A percentile compares a stretch with the other conserved stretches of the same genome.
Evolutionary conservation across 345 rosid species (phyloP).

Genomic region (Lepidium aucheri): DNA sequence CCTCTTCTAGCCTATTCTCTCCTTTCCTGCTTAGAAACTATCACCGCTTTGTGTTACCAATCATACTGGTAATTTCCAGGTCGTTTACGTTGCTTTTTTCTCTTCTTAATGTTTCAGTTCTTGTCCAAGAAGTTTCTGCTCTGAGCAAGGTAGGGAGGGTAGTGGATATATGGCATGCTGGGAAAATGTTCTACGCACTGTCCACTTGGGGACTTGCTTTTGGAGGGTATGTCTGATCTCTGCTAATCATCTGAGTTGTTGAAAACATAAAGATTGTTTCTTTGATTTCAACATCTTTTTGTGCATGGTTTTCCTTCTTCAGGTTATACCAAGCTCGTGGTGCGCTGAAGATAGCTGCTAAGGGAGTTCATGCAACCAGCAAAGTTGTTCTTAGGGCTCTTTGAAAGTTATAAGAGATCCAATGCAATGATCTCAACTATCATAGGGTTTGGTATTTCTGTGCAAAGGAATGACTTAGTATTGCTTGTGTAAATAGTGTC

Average conservation of each 20-base stretch:
- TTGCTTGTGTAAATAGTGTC: conserved; percentile 28
- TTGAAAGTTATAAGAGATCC: conserved; percentile 26
- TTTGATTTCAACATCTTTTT: neutral
- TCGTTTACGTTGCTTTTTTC: neutral
- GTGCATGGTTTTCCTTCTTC: conserved; percentile 9
- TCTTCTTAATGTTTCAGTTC: conserved; percentile 37
- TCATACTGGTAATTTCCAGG: neutral
- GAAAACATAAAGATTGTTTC: neutral
- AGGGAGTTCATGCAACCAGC: conserved; percentile 58
- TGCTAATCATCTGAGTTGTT: neutral
- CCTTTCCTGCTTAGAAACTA: neutral
- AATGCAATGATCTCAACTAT: neutral
- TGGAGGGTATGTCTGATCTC: conserved; percentile 51
- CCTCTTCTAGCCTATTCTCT: too few species aligned
- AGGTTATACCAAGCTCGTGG: conserved; percentile 65
- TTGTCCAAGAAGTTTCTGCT: conserved; percentile 56
- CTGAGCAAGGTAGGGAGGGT: conserved; percentile 63
- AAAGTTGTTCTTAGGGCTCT: conserved; percentile 60
- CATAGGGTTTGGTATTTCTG: neutral
- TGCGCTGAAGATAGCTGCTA: conserved; percentile 58
- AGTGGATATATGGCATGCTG: conserved; percentile 80
- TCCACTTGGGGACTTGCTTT: conserved; percentile 88
- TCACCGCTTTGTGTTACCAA: neutral
- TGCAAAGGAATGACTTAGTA: neutral
- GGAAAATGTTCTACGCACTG: conserved; percentile 64